Evolutionary conservation across 2,329 filamentous ascomycete genomes (phyloP), one percentile per base, ranked within the genome.

Genomic region (Verticillium isaacii): DNA sequence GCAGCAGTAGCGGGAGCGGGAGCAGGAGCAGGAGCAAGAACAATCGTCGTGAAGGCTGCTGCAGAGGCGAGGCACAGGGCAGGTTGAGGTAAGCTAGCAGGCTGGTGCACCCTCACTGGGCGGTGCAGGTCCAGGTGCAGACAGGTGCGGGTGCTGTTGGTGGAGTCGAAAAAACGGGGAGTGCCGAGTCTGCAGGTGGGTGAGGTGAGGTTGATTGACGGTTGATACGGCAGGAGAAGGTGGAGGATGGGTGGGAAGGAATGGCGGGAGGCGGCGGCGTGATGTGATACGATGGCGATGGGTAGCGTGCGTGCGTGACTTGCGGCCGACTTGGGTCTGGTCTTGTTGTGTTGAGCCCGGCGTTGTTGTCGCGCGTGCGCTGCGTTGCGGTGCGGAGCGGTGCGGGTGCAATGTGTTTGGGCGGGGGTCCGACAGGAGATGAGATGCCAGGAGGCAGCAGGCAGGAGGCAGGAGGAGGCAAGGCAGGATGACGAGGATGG

Each of bases 121-220:
- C n/a, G 39, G 39, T 45, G 39, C 39, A 8, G 39, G 39, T 45
- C 17, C 39, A 45, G n/a, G 45, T 23, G n/a, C 45, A 50, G 45
- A n/a, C 45, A 41, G 37, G 37, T 17, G 45, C 17, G 19, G 19
- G 19, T 50, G 45, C n/a, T n/a, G 23, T 19, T 50, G n/a, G 45
- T 50, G 45, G 45, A 23, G 45, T 50, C n/a, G 45, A 50, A 50
- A 50, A 50, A 50, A 50, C 19, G 45, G 45, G 39, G 45, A n/a
- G n/a, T n/a, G 45, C 45, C 45, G n/a, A 50, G 45, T 50, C 45
- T 50, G 45, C 45, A 50, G 9, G 8, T 23, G 45, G 54, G 57
- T 59, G 39, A 61, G 39, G 50, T 37, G 37, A 54, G 37, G 58
- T 59, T 25, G 66, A 58, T 58, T 58, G 62, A 17, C 56, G 59